Evolutionary conservation across 2,329 filamentous ascomycete genomes (phyloP).

Genomic region (Colletotrichum sp.): DNA sequence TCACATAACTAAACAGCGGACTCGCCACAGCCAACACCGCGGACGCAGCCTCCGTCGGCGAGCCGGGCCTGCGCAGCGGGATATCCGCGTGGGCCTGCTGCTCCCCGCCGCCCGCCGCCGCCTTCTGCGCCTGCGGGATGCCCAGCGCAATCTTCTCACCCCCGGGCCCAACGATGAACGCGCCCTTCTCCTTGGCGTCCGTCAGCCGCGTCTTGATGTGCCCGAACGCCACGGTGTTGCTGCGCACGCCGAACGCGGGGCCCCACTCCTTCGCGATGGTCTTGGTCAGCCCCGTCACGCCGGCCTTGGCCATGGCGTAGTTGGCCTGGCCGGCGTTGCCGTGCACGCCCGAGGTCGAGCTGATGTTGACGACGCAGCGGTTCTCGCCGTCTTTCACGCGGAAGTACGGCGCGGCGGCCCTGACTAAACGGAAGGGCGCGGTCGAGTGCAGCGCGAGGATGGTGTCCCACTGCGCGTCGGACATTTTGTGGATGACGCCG

Average conservation of each 20-base stretch:
- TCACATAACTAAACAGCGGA: conserved; percentile 84
- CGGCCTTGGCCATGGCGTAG: conserved; percentile 86
- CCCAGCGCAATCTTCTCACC: conserved; percentile 78
- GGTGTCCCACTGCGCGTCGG: conserved; percentile 89
- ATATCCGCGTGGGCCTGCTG: conserved; percentile 68
- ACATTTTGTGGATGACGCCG: conserved; percentile 88
- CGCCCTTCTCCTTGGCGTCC: conserved; percentile 83
- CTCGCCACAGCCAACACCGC: conserved; percentile 80
- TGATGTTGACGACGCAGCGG: conserved; percentile 83
- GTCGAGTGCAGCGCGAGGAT: conserved; percentile 85
- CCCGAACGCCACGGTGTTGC: conserved; percentile 86
- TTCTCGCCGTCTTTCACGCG: conserved; percentile 83
- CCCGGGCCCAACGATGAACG: conserved; percentile 76
- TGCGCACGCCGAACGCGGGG: conserved; percentile 78
- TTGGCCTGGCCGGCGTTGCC: conserved; percentile 93
- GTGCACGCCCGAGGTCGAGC: conserved; percentile 79
- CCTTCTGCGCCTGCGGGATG: conserved; percentile 67
- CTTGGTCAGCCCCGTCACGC: conserved; percentile 82
- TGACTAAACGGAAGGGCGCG: conserved; percentile 83
- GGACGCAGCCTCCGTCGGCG: conserved; percentile 80
- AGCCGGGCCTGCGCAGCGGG: conserved; percentile 77
- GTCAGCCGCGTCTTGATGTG: conserved; percentile 82
- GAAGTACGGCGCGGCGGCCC: conserved; percentile 85
- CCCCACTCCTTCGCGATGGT: conserved; percentile 92
- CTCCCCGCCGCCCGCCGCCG: conserved; percentile 26